Evolutionary conservation across 1,284 basidiomycete genomes (phyloP), one percentile per base, ranked within the genome.

Genomic region (Ganoderma meredithae): DNA sequence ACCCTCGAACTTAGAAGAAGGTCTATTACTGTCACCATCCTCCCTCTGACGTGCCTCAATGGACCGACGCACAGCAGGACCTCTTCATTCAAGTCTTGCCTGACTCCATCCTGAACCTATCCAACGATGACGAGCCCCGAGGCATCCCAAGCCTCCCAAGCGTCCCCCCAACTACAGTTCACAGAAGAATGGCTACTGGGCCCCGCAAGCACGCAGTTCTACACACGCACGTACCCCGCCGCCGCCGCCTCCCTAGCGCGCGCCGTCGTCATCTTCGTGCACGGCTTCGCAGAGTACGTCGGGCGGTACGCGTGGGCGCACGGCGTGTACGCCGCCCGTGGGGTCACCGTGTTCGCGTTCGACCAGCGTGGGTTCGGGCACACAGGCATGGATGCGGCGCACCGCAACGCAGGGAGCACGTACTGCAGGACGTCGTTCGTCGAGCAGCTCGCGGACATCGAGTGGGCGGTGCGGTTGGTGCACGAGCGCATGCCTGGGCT

Each of bases 341-440:
- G 86, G 1, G 84, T 95, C 72, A 85, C 86, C 31, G 83, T 95
- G 33, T 90, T 95, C 71, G 84, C 94, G 0, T 95, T 88, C 76
- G 96, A 97, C 82, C 92, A 95, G 81, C 88, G 96, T 61, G 96
- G 96, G 0, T 96, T 92, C 77, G 96, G 96, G 1, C 82, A 86
- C 58, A 97, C 95, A 1, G 91, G 90, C 2, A 82, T 85, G 67
- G 92, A 93, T 73, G 31, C 60, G 27, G 80, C 80, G 7, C 19
- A 84, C 60, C 79, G 79, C 72, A 83, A 79, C 79, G 85, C 83
- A 70, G 27, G 27, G 67, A 72, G 86, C 67, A 72, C 83, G 33
- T 94, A 90, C 76, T 92, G 85, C 3, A 90, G 90, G 83, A 95
- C 93, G 2, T 87, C 65, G 90, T 89, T 86, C 79, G 80, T 40